Evolutionary conservation across 768 basidiomycete species (phyloP), one percentile per base, ranked within the genome.

Genomic region (Solioccasus polychromus): DNA sequence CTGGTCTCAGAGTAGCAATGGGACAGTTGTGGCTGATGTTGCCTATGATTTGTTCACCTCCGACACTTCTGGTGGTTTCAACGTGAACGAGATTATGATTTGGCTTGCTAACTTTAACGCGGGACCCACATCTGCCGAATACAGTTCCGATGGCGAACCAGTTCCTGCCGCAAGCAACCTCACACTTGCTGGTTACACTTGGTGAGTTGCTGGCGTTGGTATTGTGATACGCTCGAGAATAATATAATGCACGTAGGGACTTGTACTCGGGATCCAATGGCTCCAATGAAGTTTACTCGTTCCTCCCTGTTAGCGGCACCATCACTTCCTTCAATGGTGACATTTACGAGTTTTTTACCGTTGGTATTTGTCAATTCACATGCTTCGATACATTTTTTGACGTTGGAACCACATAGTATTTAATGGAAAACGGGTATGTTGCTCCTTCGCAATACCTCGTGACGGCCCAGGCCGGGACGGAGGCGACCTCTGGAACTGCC

Each of bases 1-100:
- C n/a, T 85, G 83, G 83, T 71, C 71, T 5, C 77, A 80, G 47
- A 54, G 53, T 10, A 61, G 60, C 10, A 64, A 68, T 5, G 73
- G 68, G 5, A 60, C 59, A 1, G 62, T 79, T 45, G 74, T 79
- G 20, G 74, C 77, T 0, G 72, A 85, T 45, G 71, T 82, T 22
- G 79, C 82, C 6, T 85, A 73, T 48, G 83, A 85, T 51, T 48
- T 85, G 1, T 86, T 85, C 69, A 85, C 82, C 0, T 76, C 82
- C 2, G 55, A 54, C 48, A 66, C 67, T 5, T 32, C 77, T 29
- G 75, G 75, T 1, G 82, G 82, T 25, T 61, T 70, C 30, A 71
- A 72, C 43, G 50, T 52, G 25, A 54, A 67, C 50, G 74, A 76
- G 50, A 70, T 83, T 52, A 85, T 85, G 83, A 62, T 85, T 47